Evolutionary conservation across 495 filamentous ascomycete genomes (phyloP).

Genomic region (Xylaria telfairii): DNA sequence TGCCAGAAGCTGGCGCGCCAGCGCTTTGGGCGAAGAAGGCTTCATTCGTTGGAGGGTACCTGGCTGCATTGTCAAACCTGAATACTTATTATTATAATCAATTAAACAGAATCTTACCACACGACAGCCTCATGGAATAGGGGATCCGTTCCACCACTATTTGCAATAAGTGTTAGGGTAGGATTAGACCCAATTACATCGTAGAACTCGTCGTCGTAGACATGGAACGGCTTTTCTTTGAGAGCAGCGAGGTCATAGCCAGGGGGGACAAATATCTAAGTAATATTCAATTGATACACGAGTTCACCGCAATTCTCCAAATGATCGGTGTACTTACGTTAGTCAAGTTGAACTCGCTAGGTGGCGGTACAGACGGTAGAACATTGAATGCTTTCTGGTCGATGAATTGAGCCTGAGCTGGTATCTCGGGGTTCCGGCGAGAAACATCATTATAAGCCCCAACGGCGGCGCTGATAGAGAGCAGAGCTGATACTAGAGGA

Average conservation of each 20-base stretch:
- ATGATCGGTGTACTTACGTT: slow-evolving; percentile 31
- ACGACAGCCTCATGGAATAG: slow-evolving; percentile 60
- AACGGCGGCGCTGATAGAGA: slow-evolving; percentile 22
- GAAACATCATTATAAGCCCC: slow-evolving; percentile 20
- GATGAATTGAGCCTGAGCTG: slow-evolving; percentile 51
- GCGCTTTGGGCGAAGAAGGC: slow-evolving; percentile 61
- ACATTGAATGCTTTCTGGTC: slow-evolving; percentile 51
- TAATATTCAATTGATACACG: slow-evolving; percentile 2
- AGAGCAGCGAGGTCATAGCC: slow-evolving; percentile 40
- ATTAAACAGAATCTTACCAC: slow-evolving; percentile 43
- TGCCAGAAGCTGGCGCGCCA: slow-evolving; percentile 50
- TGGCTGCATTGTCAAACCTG: neutral
- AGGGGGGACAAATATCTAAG: slow-evolving; percentile 46
- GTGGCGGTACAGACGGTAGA: slow-evolving; percentile 38
- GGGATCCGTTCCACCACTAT: slow-evolving; percentile 45
- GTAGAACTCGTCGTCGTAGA: slow-evolving; percentile 53
- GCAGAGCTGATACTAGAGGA: slow-evolving; percentile 5
- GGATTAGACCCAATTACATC: slow-evolving; percentile 51
- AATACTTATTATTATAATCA: slow-evolving; percentile 35
- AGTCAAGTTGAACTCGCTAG: slow-evolving; percentile 33
- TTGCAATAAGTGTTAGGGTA: slow-evolving; percentile 51
- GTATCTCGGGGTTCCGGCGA: slow-evolving; percentile 34
- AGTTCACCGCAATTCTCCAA: too few relatives aligned
- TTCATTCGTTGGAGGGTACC: slow-evolving; percentile 51
- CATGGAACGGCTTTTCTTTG: slow-evolving; percentile 50